Evolutionary conservation across 148 eudicot species (phyloP).

Genomic region (Mesembryanthemum crystallinum): DNA sequence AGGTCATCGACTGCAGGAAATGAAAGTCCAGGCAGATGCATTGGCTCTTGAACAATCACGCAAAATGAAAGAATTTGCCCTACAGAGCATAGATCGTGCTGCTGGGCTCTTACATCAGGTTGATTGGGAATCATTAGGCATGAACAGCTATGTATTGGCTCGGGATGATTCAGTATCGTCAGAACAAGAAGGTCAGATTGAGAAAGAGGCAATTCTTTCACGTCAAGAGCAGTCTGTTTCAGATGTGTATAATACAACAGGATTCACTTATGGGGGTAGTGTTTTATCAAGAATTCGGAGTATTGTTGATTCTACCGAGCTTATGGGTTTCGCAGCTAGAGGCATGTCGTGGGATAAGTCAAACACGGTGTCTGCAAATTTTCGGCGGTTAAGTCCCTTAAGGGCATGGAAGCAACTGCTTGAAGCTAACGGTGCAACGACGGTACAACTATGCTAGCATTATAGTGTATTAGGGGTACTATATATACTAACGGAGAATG

Average conservation of each 20-base stretch:
- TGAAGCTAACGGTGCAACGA: slow-evolving; percentile 37
- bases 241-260: slow-evolving; percentile 22
- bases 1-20: slow-evolving; percentile 51
- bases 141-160: slow-evolving; percentile 32
- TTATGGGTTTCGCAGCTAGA: slow-evolving; percentile 72
- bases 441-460: slow-evolving; percentile 31
- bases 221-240: slow-evolving; percentile 27
- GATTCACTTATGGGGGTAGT: slow-evolving; percentile 37
- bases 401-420: slow-evolving; percentile 50
- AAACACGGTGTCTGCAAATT: slow-evolving; percentile 22
- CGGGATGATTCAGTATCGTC: slow-evolving; percentile 25
- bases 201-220: slow-evolving; percentile 12
- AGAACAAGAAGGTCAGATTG: slow-evolving; percentile 12
- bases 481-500: no score
- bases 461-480: no score
- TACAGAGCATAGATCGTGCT: slow-evolving; percentile 39
- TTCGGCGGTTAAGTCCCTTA: slow-evolving; percentile 38
- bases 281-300: slow-evolving; percentile 53
- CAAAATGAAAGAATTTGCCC: slow-evolving; percentile 32
- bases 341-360: slow-evolving; percentile 35
- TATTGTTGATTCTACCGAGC: slow-evolving; percentile 47
- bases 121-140: slow-evolving; percentile 74
- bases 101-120: slow-evolving; percentile 51
- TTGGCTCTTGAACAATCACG: slow-evolving; percentile 54
- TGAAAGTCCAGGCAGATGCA: slow-evolving; percentile 62